Conservation (phyloP, 495 filamentous ascomycete genomes). For the Xylaria cubensis region DNA sequence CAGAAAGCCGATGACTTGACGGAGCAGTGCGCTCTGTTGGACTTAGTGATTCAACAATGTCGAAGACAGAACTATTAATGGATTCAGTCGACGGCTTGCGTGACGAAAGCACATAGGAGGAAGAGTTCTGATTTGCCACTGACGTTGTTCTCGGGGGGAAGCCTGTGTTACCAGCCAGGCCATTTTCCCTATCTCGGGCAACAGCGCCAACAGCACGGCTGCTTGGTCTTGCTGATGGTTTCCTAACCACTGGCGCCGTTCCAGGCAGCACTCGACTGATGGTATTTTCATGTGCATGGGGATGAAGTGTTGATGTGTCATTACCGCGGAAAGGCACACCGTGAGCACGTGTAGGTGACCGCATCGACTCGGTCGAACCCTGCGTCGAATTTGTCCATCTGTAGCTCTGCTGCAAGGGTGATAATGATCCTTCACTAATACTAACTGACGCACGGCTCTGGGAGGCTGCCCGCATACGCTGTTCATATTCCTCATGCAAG, state of each 20-base stretch:
- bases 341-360: conserved; percentile 29
- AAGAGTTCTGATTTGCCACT: conserved; percentile 29
- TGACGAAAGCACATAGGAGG: conserved; percentile 30
- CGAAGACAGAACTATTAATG: conserved; percentile 44
- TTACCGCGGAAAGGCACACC: conserved; percentile 33
- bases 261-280: conserved; percentile 30
- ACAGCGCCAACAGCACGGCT: conserved; percentile 26
- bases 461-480: conserved; percentile 37
- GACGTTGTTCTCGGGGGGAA: conserved; percentile 38
- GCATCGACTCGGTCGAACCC: conserved; percentile 30
- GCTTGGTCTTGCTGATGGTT: conserved; percentile 30
- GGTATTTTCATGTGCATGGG: conserved; percentile 29
- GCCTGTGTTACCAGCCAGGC: conserved; percentile 26
- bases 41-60: conserved; percentile 38
- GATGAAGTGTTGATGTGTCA: conserved; percentile 15
- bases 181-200: conserved; percentile 28
- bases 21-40: conserved; percentile 21
- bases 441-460: conserved; percentile 36
- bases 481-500: conserved; percentile 37
- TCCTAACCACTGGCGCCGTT: conserved; percentile 31
- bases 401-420: conserved; percentile 38
- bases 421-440: conserved; percentile 38
- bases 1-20: conserved; percentile 6
- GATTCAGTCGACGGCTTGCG: conserved; percentile 41
- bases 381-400: conserved; percentile 44